Conservation (phyloP, 805 yeast species). For the Starmerella kuoi region DNA sequence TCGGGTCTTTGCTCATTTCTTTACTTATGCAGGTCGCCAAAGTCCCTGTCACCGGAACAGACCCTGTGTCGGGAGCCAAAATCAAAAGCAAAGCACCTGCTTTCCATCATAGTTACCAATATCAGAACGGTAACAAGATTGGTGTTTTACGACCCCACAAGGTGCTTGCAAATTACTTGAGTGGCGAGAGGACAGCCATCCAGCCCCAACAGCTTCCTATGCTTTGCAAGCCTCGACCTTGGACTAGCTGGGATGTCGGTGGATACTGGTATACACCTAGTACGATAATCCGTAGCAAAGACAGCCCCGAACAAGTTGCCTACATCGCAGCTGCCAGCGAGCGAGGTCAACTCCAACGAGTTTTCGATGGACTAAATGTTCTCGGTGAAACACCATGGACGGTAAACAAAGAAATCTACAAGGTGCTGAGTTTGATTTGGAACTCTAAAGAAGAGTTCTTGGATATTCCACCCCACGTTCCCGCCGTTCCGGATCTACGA, state of each 20-base stretch:
- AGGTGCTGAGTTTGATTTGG: conserved; percentile 69
- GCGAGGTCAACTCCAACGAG: conserved; percentile 47
- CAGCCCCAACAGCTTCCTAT: conserved; percentile 87
- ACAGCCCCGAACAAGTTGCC: conserved; percentile 80
- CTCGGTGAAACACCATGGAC: conserved; percentile 89
- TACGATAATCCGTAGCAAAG: conserved; percentile 60
- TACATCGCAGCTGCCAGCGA: conserved; percentile 77
- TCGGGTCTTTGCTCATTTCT: conserved; percentile 72
- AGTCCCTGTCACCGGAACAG: conserved; percentile 64
- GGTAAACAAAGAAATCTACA: conserved; percentile 58
- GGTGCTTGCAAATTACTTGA: conserved; percentile 50
- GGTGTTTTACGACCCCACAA: conserved; percentile 75
- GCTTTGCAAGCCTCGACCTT: conserved; percentile 80
- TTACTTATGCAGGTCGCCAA: conserved; percentile 70
- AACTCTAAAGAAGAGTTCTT: conserved; percentile 65
- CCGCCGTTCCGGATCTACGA: conserved; percentile 30
- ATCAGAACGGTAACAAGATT: conserved; percentile 59
- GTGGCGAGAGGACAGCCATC: conserved; percentile 50
- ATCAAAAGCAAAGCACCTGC: conserved; percentile 80
- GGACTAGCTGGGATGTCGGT: conserved; percentile 74
- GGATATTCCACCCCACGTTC: conserved; percentile 52
- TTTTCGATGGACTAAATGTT: conserved; percentile 73
- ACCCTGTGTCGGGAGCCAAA: conserved; percentile 59
- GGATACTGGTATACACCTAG: conserved; percentile 64
- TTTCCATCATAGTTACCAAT: conserved; percentile 77